A percentile compares a stretch with the other conserved stretches of the same genome.
These are phyloP conservation scores for Boletus reticulatus DNA, from an alignment of 768 basidiomycete species.

Conservation along the genomic window DNA sequence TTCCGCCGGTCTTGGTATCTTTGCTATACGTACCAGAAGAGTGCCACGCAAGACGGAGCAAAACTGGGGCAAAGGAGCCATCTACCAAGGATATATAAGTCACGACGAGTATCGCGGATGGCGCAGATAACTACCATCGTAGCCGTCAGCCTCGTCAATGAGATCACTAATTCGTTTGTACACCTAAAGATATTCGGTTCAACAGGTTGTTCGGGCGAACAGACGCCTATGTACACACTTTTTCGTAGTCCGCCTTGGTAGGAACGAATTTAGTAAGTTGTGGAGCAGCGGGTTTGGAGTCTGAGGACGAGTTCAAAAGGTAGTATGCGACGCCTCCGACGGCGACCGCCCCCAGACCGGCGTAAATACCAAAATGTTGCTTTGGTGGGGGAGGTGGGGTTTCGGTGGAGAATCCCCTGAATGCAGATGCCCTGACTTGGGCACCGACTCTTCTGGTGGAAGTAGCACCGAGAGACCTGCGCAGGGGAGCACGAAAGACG, in stretches of 20 bases:
- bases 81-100: conserved; percentile 44
- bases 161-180: conserved; percentile 86
- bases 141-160: conserved; percentile 65
- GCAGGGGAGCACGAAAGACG: no score
- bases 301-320: conserved; percentile 44
- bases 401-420: no score
- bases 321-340: conserved; percentile 67
- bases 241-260: conserved; percentile 84
- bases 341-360: conserved; percentile 59
- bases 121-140: conserved; percentile 65
- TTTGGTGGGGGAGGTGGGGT: conserved; percentile 44
- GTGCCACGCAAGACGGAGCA: no score
- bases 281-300: conserved; percentile 55
- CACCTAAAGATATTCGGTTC: conserved; percentile 46
- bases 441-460: no score
- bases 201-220: not conserved
- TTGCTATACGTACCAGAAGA: no score
- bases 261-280: conserved; percentile 74
- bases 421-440: no score
- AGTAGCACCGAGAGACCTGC: no score
- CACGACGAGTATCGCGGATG: not conserved
- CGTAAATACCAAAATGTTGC: conserved; percentile 56
- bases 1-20: no score
- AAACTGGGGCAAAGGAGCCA: no score
- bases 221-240: conserved; percentile 47